Conservation (phyloP, 495 filamentous ascomycete species). For the Annulohypoxylon moriforme region DNA sequence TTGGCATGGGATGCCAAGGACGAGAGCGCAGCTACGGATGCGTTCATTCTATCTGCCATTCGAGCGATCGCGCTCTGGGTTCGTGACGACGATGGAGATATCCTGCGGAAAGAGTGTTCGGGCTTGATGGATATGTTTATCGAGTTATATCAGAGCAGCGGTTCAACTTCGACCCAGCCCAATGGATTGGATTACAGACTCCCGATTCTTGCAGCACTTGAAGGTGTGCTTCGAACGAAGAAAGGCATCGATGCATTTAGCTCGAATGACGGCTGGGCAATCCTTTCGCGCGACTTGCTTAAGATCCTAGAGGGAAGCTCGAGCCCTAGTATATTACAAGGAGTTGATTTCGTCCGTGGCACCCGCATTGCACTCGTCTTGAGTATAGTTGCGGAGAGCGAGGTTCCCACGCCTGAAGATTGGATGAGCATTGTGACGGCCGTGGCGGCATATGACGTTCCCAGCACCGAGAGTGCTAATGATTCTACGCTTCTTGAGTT, state of each 20-base stretch:
- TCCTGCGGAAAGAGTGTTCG: constrained; percentile 61
- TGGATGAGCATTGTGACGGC: constrained; percentile 60
- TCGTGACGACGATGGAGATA: constrained; percentile 70
- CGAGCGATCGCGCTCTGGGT: constrained; percentile 69
- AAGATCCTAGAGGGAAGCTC: constrained; percentile 48
- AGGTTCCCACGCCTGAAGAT: constrained; percentile 54
- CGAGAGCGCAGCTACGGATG: constrained; percentile 51
- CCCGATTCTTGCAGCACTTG: constrained; percentile 64
- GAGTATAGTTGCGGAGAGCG: constrained; percentile 57
- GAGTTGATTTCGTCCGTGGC: constrained; percentile 56
- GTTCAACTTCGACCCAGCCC: constrained; percentile 16
- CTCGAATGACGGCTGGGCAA: constrained; percentile 60
- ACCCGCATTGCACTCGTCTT: constrained; percentile 65
- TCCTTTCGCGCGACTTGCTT: constrained; percentile 60
- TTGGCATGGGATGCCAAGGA: constrained; percentile 65
- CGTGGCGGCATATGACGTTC: constrained; percentile 52
- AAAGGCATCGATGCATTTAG: constrained; percentile 60
- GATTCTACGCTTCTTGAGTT: constrained; percentile 53
- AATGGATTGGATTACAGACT: constrained; percentile 59
- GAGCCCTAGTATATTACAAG: constrained; percentile 10
- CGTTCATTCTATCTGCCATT: constrained; percentile 64
- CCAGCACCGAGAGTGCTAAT: constrained; percentile 24
- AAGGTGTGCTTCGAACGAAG: constrained; percentile 59
- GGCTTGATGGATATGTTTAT: constrained; percentile 69
- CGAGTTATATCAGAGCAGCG: constrained; percentile 60